Base-by-base conservation (phyloP, 257 asterid species). In the Ajuga chamaepitys region DNA sequence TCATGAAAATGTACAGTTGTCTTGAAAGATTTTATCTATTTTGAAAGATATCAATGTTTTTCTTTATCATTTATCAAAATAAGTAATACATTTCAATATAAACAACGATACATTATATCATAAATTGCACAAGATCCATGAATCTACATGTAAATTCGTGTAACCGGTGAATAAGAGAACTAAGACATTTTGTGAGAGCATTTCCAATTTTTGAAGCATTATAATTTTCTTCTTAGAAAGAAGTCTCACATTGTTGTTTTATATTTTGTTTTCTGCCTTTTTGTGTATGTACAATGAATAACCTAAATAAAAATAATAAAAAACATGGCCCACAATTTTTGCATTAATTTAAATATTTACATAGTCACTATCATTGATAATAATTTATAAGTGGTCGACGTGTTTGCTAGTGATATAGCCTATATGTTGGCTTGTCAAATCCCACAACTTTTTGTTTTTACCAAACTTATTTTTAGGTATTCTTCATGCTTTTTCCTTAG, bases 321-420 rank as follows among this genome's bases (percentile, higher is more conserved):
- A 38, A 35, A 25, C 2, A 9, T 10, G 58, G 79, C 47, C 72
- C 72, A 65, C 66, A 16, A 55, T 47, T 20, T 37, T 26, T 48
- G 58, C 18, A 56, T 54, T 53, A 47, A 48, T 62, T 40, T 41
- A 1, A 14, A 53, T 41, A 58, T 30, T 7, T 13, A 45, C 28
- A 65, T 30, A 13, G 75, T 74, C 74, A 52, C 50, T 16, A 54
- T 50, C 56, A 62, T 71, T 79, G 68, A 60, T 70, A 68, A 50
- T 64, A 64, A 68, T 59, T 22, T 48, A 65, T 64, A 50, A 61
- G 30, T 75, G 71, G 78, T 75, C 72, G 56, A 68, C 69, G 78
- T 75, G 79, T 70, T 62, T 37, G 58, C 70, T 50, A 41, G 50
- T 74, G 80, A 25, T 30, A 18, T 51, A 47, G 74, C 47, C 68